Conservation (phyloP, 129 eudicot genomes). For the Pulicaria dysenterica region DNA sequence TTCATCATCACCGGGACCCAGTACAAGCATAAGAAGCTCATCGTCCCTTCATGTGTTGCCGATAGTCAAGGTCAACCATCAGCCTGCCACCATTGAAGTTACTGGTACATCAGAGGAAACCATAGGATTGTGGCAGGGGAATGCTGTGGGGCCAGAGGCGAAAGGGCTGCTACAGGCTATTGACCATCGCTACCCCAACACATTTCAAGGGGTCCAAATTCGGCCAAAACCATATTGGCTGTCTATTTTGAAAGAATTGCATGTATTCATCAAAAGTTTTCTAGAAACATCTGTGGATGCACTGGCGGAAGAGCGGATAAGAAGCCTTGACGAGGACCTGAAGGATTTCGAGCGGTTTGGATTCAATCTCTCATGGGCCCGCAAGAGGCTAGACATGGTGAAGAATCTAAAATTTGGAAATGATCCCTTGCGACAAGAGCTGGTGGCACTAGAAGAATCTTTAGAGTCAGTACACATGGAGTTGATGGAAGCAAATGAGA, state of each 20-base stretch:
- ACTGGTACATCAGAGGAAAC: not conserved
- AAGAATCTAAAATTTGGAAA: slow-evolving; percentile 26
- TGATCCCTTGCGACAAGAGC: slow-evolving; percentile 15
- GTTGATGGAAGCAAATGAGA: slow-evolving; percentile 13
- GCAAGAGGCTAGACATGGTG: slow-evolving; percentile 24
- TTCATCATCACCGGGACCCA: not conserved
- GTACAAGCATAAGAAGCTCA: not conserved
- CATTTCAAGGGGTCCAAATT: slow-evolving; percentile 26
- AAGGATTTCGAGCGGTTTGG: slow-evolving; percentile 24
- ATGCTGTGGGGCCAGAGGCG: slow-evolving; percentile 9
- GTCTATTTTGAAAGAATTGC: slow-evolving; percentile 18
- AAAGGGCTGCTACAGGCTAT: slow-evolving; percentile 19
- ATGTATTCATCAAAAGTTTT: slow-evolving; percentile 20
- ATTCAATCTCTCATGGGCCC: slow-evolving; percentile 26
- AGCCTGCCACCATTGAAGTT: slow-evolving; percentile 3
- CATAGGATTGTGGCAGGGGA: slow-evolving; percentile 11
- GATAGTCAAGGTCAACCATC: not conserved
- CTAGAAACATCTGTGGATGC: slow-evolving; percentile 14
- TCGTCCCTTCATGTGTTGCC: not conserved
- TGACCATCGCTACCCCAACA: slow-evolving; percentile 16
- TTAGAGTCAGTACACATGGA: not conserved
- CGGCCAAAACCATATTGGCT: slow-evolving; percentile 17
- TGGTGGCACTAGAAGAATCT: slow-evolving; percentile 12
- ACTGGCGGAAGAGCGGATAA: slow-evolving; percentile 14
- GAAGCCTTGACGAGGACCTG: not conserved